Evolutionary conservation across 768 basidiomycete genomes (phyloP), one percentile per base, ranked within the genome.

Genomic region (Suillus alpinus): DNA sequence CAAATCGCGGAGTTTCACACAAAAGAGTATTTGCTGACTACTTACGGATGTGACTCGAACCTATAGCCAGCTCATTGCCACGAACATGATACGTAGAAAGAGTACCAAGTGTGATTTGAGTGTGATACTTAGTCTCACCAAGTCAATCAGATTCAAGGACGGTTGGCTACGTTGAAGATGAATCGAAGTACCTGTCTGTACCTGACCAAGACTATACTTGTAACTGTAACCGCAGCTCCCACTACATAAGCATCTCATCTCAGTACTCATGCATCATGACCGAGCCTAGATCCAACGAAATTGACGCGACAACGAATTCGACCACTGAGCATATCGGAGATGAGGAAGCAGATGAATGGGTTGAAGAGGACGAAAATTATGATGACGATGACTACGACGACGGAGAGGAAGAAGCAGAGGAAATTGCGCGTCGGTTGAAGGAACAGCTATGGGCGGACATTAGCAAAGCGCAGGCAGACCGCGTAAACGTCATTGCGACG

Each of bases 401-500:
- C 37, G 73, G 77, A 26, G 84, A 86, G 29, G 88, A 87, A 5
- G 86, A 90, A 60, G 89, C 89, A 2, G 83, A 87, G 63, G 89
- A 87, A 66, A 89, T 90, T 65, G 88, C 88, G 5, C 81, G 87
- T 50, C 78, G 86, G 31, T 75, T 93, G 34, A 86, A 87, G n/a
- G 88, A 88, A 64, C 85, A 92, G 61, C 78, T 92, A 6, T 87
- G 86, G 84, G 91, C 89, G 3, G 88, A 90, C 66, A 87, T 92
- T 53, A 84, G 75, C 67, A 87, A 84, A 68, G 87, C 81, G 6
- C 84, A 81, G 62, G 82, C 81, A 4, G 81, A 81, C n/a, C 72
- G 66, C 43, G 62, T 67, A 7, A 61, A 36, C 14, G 59, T 70
- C 43, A 74, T 68, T n/a, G 16, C 10, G 70, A 55, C 53, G 1